These are phyloP conservation scores for Floccularia luteovirens DNA, from an alignment of 768 basidiomycete species.

Conservation along the genomic window DNA sequence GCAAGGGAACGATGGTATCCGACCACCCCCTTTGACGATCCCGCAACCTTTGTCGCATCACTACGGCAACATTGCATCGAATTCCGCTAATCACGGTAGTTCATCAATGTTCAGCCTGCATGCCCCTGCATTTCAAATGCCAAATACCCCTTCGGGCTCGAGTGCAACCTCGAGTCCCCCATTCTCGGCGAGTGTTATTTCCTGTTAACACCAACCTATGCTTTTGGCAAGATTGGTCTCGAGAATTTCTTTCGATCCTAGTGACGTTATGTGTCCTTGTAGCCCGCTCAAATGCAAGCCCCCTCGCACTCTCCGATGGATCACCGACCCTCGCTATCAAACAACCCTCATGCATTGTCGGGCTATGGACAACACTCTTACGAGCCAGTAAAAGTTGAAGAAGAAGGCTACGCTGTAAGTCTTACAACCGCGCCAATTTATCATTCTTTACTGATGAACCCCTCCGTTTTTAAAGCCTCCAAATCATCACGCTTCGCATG, in stretches of 20 bases:
- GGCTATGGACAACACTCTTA: conserved; percentile 34
- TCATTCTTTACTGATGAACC: neutral
- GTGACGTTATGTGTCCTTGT: conserved; percentile 39
- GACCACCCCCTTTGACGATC: conserved; percentile 57
- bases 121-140: conserved; percentile 54
- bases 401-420: conserved; percentile 51
- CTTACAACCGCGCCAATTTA: too few relatives aligned
- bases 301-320: conserved; percentile 41
- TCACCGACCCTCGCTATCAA: conserved; percentile 35
- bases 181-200: conserved; percentile 80
- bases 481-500: conserved; percentile 25
- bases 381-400: conserved; percentile 58
- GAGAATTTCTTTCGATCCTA: conserved; percentile 45
- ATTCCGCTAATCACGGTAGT: conserved; percentile 31
- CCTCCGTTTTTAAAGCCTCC: conserved; percentile 12
- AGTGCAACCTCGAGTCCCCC: conserved; percentile 71
- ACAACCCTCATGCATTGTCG: conserved; percentile 26
- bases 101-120: conserved; percentile 43
- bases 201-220: conserved; percentile 21
- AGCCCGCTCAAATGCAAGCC: conserved; percentile 66
- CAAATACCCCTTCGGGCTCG: conserved; percentile 65
- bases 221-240: conserved; percentile 15
- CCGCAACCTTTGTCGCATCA: conserved; percentile 50
- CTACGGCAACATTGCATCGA: conserved; percentile 33
- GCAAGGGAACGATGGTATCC: conserved; percentile 23